Evolutionary conservation across 208 protist genomes (phyloP).

Genomic region (Leishmania arabica): DNA sequence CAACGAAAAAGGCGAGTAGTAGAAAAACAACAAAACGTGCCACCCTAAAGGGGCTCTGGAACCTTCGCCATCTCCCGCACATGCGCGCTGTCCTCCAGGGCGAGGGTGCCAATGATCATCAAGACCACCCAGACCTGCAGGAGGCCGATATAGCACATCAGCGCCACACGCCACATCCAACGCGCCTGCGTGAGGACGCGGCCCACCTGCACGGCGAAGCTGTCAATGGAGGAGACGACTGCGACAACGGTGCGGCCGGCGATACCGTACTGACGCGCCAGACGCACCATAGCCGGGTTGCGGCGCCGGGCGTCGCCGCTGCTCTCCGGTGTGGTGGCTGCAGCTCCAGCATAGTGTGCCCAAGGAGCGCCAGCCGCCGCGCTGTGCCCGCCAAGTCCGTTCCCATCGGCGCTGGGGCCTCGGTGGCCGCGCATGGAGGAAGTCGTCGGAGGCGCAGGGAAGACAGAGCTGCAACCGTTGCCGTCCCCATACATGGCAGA

Average conservation of each 20-base stretch:
- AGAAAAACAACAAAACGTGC: background rate
- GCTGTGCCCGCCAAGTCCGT: background rate
- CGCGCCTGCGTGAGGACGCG: slow-evolving; percentile 31
- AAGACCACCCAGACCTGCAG: slow-evolving; percentile 56
- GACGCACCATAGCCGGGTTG: slow-evolving; percentile 22
- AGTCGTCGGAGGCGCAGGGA: slow-evolving; percentile 2
- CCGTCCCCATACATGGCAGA: background rate
- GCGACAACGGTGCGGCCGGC: slow-evolving; percentile 13
- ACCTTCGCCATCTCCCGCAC: background rate
- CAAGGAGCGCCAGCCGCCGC: background rate
- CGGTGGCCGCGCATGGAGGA: background rate
- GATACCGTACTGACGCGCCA: slow-evolving; percentile 19
- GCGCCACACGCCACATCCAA: slow-evolving; percentile 40
- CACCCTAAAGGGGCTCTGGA: background rate
- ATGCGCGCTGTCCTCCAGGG: background rate
- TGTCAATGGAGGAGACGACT: slow-evolving; percentile 31
- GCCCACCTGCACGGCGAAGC: slow-evolving; percentile 31
- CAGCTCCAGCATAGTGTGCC: background rate
- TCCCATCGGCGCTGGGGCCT: background rate
- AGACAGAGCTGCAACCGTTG: background rate
- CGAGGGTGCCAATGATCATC: slow-evolving; percentile 25
- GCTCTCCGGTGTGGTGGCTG: background rate
- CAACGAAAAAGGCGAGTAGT: background rate
- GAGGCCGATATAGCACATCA: slow-evolving; percentile 50
- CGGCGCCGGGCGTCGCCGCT: slow-evolving; percentile 17